Evolutionary conservation across 208 protist species (phyloP).

Genomic region (Plasmodiophora brassicae): DNA sequence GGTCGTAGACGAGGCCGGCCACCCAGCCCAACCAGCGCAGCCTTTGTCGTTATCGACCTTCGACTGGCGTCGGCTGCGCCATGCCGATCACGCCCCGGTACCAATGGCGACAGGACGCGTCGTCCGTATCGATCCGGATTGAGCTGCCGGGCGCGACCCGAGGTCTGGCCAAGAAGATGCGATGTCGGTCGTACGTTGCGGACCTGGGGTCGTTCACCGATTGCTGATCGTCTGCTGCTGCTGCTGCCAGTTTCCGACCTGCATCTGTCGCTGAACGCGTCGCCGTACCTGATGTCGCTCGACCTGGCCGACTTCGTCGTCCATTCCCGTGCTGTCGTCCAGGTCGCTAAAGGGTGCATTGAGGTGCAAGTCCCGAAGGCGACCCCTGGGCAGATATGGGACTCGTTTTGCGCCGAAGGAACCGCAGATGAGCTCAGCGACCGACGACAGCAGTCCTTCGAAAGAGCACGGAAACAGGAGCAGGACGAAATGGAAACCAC

Average conservation of each 20-base stretch:
- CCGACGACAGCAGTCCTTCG: background rate
- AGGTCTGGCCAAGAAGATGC: no score
- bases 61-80: no score
- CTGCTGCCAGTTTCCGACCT: background rate
- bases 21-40: no score
- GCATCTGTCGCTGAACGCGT: background rate
- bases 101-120: background rate
- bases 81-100: constrained; percentile 10
- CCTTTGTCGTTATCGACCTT: no score
- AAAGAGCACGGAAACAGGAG: background rate
- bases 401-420: background rate
- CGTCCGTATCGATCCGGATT: background rate
- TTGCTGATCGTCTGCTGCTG: background rate
- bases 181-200: background rate
- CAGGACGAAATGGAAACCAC: background rate
- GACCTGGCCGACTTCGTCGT: background rate
- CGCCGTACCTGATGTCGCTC: background rate
- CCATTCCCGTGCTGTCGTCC: background rate
- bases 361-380: background rate
- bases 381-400: background rate
- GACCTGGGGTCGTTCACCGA: background rate
- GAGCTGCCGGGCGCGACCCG: background rate
- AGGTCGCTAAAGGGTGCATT: background rate
- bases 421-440: background rate
- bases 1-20: no score